Evolutionary conservation across 805 yeast genomes (phyloP), one percentile per base, ranked within the genome.

Genomic region (Brettanomyces sp.): DNA sequence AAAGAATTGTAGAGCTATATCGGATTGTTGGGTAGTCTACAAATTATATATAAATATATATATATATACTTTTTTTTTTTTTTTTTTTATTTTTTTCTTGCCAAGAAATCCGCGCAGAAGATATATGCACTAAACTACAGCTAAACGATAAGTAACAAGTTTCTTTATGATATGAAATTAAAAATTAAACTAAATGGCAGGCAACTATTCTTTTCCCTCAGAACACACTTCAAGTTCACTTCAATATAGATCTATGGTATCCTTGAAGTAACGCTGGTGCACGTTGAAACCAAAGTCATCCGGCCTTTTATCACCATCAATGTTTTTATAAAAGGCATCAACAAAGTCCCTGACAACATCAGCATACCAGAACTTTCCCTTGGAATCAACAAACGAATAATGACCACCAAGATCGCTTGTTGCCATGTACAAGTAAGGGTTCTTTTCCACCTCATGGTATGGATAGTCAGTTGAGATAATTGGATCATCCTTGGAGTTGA

Each of bases 341-440:
- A 75, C 64, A 55, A 62, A 72, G 18, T 67, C 58, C 14, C 65
- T 65, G 35, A 74, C 63, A 43, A 71, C 70, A 30, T 63, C 59
- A 9, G 67, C 60, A 36, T 69, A 73, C 80, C 81, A 76, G 44
- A 76, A 68, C 30, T 69, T 65, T 36, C 72, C 68, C 38, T 71
- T 60, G 6, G 57, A 52, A 45, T 73, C 68, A 36, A 75, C 56
- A 47, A 67, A 76, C 1, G 76, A 84, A 56, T 82, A 69, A 58
- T 84, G 93, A 6, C 91, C 91, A 51, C 93, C 93, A 12, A 79
- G 57, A 45, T 80, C 76, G 1, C 87, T 74, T 41, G 76, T 73
- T 4, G 78, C 67, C 62, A 80, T 63, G 32, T 75, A 66, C 24
- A 80, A 63, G 56, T 74, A 79, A 13, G 89, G 88, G 49, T 82